A percentile compares a stretch with the other conserved stretches of the same genome.
These are phyloP conservation scores for Hibiscus mutabilis DNA, from an alignment of 345 rosid species.

Conservation along the genomic window DNA sequence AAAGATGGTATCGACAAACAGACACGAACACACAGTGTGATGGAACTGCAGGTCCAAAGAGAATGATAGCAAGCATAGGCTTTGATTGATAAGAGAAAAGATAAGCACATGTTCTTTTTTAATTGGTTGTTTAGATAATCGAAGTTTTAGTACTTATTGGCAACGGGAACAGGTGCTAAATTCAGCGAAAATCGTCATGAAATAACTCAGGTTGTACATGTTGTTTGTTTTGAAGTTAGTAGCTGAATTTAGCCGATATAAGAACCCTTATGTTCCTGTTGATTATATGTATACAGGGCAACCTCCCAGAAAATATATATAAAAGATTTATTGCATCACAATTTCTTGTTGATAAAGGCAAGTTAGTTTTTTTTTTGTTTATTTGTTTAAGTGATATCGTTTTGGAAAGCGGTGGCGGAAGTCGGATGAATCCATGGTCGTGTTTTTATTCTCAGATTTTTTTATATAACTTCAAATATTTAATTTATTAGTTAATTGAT, in stretches of 20 bases:
- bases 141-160: neutral
- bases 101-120: neutral
- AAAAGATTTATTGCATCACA: too few species aligned
- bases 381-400: too few species aligned
- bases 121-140: neutral
- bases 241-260: conserved; percentile 36
- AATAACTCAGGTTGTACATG: neutral
- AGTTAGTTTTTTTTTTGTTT: too few species aligned
- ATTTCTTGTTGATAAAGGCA: too few species aligned
- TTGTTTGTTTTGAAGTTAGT: neutral
- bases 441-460: too few species aligned
- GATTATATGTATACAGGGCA: conserved; percentile 1
- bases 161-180: conserved; percentile 54
- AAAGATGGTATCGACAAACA: conserved; percentile 21
- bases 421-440: too few species aligned
- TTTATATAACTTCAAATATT: too few species aligned
- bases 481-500: too few species aligned
- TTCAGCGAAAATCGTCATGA: conserved; percentile 21
- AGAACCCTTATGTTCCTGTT: conserved; percentile 36
- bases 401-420: too few species aligned
- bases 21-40: neutral
- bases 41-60: conserved; percentile 24
- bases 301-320: neutral
- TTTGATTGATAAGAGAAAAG: neutral
- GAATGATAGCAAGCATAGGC: conserved; percentile 28